Percentiles rank a stretch among this genome's conserved stretches.
phyloP scores from a whole-genome alignment of 768 basidiomycete genomes.

The Macrolepiota fuliginosa region DNA sequence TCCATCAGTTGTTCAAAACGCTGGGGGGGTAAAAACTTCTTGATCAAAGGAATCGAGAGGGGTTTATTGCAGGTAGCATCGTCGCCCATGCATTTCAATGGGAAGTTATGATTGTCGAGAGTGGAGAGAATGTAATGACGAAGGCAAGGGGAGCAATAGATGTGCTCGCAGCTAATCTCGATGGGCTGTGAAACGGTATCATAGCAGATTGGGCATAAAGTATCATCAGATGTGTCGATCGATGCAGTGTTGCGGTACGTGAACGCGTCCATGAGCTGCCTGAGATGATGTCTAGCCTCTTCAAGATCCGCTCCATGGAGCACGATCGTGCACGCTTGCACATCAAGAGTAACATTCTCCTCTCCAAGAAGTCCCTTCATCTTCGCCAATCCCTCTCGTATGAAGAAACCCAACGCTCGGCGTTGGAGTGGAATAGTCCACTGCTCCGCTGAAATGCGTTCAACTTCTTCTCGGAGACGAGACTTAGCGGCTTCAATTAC shows the following conservation, averaged over 20 bases:
- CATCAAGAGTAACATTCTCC: conserved; percentile 46
- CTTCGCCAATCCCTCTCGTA: conserved; percentile 44
- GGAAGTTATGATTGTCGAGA: conserved; percentile 45
- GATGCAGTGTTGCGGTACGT: not conserved
- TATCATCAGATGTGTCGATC: conserved; percentile 5
- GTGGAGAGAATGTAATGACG: conserved; percentile 45
- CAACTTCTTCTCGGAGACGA: conserved; percentile 46
- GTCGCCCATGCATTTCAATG: conserved; percentile 62
- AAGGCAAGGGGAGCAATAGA: conserved; percentile 48
- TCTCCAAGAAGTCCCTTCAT: conserved; percentile 55
- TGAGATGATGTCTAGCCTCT: conserved; percentile 48
- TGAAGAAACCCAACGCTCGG: conserved; percentile 46
- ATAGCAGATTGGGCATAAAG: conserved; percentile 54
- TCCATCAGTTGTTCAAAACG: conserved; percentile 53
- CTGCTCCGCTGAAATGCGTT: conserved; percentile 42
- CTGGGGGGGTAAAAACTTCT: conserved; percentile 43
- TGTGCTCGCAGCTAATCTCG: conserved; percentile 45
- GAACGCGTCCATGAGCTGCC: conserved; percentile 35
- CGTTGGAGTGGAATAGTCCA: conserved; percentile 35
- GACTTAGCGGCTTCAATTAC: conserved; percentile 39
- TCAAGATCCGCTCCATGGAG: conserved; percentile 57
- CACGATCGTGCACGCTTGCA: conserved; percentile 30
- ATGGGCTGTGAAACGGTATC: conserved; percentile 39
- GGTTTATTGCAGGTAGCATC: conserved; percentile 49
- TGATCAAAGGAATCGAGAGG: conserved; percentile 53